A percentile compares a stretch with the other conserved stretches of the same genome.
phyloP scores from a whole-genome alignment of 176 grass and related monocot genomes.

The Avena sativa region DNA sequence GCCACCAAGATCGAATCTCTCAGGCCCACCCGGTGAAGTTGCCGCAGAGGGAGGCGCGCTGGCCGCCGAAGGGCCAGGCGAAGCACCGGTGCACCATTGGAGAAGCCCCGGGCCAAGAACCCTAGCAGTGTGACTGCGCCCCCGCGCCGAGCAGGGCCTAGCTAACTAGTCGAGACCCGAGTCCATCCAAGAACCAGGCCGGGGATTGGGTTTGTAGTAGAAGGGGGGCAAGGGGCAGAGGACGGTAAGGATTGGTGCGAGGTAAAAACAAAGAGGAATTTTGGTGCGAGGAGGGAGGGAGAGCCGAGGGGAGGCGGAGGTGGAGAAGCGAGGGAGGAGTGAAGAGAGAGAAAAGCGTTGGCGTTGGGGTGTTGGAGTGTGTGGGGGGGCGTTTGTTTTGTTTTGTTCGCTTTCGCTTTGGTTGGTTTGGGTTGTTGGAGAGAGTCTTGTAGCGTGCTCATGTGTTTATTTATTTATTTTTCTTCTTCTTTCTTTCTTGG shows the following conservation, averaged over 20 bases:
- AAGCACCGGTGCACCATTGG: constrained; percentile 67
- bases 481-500: neutral
- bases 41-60: constrained; percentile 53
- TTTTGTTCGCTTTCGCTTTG: constrained; percentile 52
- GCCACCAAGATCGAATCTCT: constrained; percentile 22
- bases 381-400: constrained; percentile 23
- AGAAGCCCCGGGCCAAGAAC: constrained; percentile 40
- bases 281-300: constrained; percentile 12
- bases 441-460: neutral
- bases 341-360: constrained; percentile 30
- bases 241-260: constrained; percentile 12
- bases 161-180: constrained; percentile 28
- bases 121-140: constrained; percentile 37
- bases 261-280: constrained; percentile 43
- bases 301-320: neutral
- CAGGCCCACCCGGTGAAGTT: constrained; percentile 57
- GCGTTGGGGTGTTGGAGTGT: constrained; percentile 32
- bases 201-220: constrained; percentile 30
- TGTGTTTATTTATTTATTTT: neutral
- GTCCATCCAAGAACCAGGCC: constrained; percentile 26
- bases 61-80: constrained; percentile 61
- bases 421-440: constrained; percentile 40
- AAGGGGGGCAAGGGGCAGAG: neutral
- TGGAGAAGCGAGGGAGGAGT: constrained; percentile 27
- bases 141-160: constrained; percentile 13